Base-by-base conservation (phyloP, 768 basidiomycete genomes). In the Tulasnella sp. region DNA sequence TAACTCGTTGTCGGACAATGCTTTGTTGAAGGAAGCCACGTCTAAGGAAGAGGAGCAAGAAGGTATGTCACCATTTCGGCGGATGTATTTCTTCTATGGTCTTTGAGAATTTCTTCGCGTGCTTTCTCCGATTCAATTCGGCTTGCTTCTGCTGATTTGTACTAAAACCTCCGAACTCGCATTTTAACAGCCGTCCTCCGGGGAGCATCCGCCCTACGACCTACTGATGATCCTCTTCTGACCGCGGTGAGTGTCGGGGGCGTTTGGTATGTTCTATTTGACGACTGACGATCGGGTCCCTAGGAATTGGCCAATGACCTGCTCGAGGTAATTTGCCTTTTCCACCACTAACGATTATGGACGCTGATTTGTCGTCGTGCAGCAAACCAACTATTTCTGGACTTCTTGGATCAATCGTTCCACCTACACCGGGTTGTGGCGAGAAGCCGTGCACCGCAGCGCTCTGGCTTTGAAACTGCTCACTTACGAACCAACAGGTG, bases 381-480 rank as follows among this genome's bases (percentile, higher is more conserved):
- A 46, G 90, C 89, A 91, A 6, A 98, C 97, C 4, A 92, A 92
- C 82, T 86, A 86, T 37, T 98, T 94, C 85, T 98, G 96, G 96
- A 92, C 91, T 81, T 87, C 90, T 31, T 98, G 97, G 97, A 93
- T 98, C 83, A 89, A 91, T n/a, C 90, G 91, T 82, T 95, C 94
- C 46, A 96, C 93, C 0, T 99, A 99, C 86, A 90, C 89, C 20
- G 98, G 97, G 0, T 91, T 95, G 22, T 99, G 98, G 98, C 93
- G 97, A 83, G 98, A 99, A 85, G 92, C 94, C 2, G 96, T 99
- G 7, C 91, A 96, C 84, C 91, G 97, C 34, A 96, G 95, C 80
- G 97, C 96, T 0, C 88, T 98, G n/a, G 95, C 96, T 0, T 88
- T 98, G 82, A 99, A 99, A 86, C 89, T 98, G 80, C 88, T 98